Conservation (phyloP, 2,329 filamentous ascomycete species). For the Trichoderma guizhouense region DNA sequence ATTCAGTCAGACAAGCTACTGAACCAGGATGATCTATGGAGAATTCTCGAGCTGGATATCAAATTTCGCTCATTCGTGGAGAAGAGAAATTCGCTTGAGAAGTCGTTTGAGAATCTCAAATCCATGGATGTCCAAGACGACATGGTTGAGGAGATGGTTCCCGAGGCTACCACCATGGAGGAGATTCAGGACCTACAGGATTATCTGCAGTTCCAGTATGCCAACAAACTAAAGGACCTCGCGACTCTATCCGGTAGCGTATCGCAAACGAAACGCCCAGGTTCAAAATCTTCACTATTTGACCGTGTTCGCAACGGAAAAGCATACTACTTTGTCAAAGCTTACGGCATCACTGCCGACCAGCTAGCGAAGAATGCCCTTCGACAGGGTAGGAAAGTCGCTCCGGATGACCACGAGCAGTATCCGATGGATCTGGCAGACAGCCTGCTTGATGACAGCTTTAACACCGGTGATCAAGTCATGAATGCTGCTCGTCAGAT, state of each 20-base stretch:
- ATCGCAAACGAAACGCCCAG: constrained; percentile 72
- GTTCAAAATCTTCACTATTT: constrained; percentile 75
- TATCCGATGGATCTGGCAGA: constrained; percentile 87
- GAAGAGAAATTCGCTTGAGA: constrained; percentile 82
- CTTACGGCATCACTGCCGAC: constrained; percentile 87
- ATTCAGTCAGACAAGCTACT: constrained; percentile 83
- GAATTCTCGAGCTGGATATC: constrained; percentile 88
- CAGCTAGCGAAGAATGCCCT: constrained; percentile 84
- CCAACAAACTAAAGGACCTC: constrained; percentile 77
- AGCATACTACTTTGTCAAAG: constrained; percentile 77
- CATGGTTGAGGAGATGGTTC: constrained; percentile 79
- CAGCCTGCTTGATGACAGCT: constrained; percentile 67
- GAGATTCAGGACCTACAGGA: constrained; percentile 96
- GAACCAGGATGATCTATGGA: constrained; percentile 91
- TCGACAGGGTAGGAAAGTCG: constrained; percentile 71
- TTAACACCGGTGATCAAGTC: constrained; percentile 71
- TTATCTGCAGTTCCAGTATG: constrained; percentile 93
- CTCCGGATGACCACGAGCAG: constrained; percentile 78
- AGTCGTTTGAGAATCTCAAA: constrained; percentile 71
- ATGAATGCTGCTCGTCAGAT: constrained; percentile 77
- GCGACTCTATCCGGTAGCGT: constrained; percentile 59
- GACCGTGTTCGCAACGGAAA: constrained; percentile 80
- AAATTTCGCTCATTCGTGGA: constrained; percentile 92
- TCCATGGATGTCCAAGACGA: constrained; percentile 62
- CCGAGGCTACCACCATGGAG: constrained; percentile 78